A percentile compares a stretch with the other conserved stretches of the same genome.
phyloP scores from a whole-genome alignment of 768 basidiomycete genomes.

The Lyophyllum semitale region DNA sequence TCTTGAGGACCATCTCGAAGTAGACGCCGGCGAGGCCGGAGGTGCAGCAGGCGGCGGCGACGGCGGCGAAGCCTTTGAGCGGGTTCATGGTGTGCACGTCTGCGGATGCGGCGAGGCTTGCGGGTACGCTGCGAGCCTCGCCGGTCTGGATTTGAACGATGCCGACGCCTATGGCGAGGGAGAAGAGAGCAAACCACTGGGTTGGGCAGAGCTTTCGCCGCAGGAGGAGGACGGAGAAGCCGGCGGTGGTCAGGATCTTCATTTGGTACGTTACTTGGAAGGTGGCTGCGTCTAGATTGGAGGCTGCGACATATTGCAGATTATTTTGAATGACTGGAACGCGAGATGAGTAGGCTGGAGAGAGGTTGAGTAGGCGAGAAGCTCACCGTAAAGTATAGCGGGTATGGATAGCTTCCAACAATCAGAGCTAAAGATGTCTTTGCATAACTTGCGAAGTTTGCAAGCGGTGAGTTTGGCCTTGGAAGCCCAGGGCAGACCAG shows the following conservation, averaged over 20 bases:
- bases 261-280: slow-evolving; percentile 98
- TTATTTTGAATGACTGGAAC: slow-evolving; percentile 85
- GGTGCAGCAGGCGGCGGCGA: slow-evolving; percentile 89
- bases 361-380: background rate
- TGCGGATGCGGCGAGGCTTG: slow-evolving; percentile 20
- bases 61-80: slow-evolving; percentile 86
- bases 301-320: slow-evolving; percentile 92
- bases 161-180: slow-evolving; percentile 87
- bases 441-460: slow-evolving; percentile 55
- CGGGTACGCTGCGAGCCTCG: slow-evolving; percentile 24
- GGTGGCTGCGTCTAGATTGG: slow-evolving; percentile 92
- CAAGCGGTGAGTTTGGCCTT: background rate
- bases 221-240: slow-evolving; percentile 81
- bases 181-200: slow-evolving; percentile 85
- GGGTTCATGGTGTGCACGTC: slow-evolving; percentile 69
- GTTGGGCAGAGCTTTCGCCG: slow-evolving; percentile 69
- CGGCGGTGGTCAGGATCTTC: slow-evolving; percentile 95
- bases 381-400: slow-evolving; percentile 84
- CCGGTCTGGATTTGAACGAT: slow-evolving; percentile 83
- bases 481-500: slow-evolving; percentile 9
- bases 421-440: slow-evolving; percentile 83
- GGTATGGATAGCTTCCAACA: slow-evolving; percentile 98
- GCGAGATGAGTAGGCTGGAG: background rate
- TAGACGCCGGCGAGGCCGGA: slow-evolving; percentile 97
- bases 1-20: slow-evolving; percentile 97